Evolutionary conservation across 176 grass and related monocot genomes (phyloP).

Genomic region (Bolboschoenus planiculmis): DNA sequence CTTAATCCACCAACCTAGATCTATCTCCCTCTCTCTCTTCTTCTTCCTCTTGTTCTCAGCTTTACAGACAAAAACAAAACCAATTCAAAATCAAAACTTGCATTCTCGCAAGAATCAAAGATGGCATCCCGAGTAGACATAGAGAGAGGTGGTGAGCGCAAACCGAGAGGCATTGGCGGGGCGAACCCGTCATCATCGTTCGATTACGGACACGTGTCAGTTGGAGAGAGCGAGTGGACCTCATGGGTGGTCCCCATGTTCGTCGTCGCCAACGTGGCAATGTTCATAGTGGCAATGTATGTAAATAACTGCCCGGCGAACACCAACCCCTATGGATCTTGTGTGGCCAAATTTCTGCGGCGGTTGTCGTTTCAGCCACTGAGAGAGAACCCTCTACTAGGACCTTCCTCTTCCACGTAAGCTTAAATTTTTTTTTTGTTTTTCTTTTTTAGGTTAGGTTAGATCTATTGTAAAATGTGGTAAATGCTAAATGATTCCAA

Average conservation of each 20-base stretch:
- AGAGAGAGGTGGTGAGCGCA: constrained; percentile 34
- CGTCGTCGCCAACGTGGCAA: constrained; percentile 52
- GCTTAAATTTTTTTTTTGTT: background rate
- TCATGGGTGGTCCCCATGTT: constrained; percentile 68
- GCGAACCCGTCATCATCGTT: background rate
- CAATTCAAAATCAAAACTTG: background rate
- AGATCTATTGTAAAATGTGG: background rate
- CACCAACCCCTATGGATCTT: constrained; percentile 26
- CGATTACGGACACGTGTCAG: constrained; percentile 26
- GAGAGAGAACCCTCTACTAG: constrained; percentile 76
- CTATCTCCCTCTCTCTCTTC: background rate
- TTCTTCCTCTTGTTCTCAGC: background rate
- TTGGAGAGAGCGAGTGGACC: constrained; percentile 59
- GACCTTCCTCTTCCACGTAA: constrained; percentile 82
- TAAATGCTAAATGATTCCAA: background rate
- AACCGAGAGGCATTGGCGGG: constrained; percentile 19
- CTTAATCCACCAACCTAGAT: constrained; percentile 10
- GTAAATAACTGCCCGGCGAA: constrained; percentile 85
- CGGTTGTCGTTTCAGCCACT: constrained; percentile 85
- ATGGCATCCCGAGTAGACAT: constrained; percentile 43
- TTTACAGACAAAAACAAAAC: background rate
- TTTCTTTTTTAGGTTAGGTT: background rate
- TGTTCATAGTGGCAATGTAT: constrained; percentile 83
- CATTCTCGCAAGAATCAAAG: background rate
- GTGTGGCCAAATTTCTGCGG: constrained; percentile 64